Base-by-base conservation (phyloP, 139 green algal species). In the Haematococcus sp. region DNA sequence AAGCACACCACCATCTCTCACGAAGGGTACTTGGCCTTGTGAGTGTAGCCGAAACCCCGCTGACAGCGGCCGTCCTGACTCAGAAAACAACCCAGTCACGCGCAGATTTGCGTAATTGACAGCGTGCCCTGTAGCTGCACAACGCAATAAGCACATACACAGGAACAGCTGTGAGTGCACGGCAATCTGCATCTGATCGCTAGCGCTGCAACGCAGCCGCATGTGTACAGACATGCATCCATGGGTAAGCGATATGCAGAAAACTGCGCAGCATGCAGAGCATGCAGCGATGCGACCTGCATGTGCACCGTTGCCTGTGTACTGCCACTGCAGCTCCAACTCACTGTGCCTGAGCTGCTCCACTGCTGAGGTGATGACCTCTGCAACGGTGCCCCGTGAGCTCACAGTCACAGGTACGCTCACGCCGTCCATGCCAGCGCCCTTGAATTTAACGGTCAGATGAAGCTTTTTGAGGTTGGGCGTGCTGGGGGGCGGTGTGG, bases 301-400 rank as follows among this genome's bases (percentile, higher is more conserved):
- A n/a, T n/a, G n/a, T n/a, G n/a, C n/a, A n/a, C n/a, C n/a, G n/a
- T n/a, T n/a, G n/a, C n/a, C n/a, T n/a, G n/a, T n/a, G n/a, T n/a
- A n/a, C n/a, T n/a, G n/a, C n/a, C n/a, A n/a, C n/a, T n/a, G 11
- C 40, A 11, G 40, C 7, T 7, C 40, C 23, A 5, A 68, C 61
- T 49, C 61, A 68, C 61, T 25, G 9, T 49, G 11, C 11, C 61
- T n/a, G 25, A 68, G 33, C 15, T 51, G 35, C 33, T 68, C 61
- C 61, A 68, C 61, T 2, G 61, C 61, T n/a, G 61, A 49, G 9
- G 31, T 68, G 30, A 68, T 68, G 32, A 68, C 20, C 32, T 68
- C 61, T 4, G 61, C 61, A 30, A 68, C 61, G 2, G 61, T 68
- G 31, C 32, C 61, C 2, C 25, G 35, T 30, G 32, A 28, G 32